Evolutionary conservation across 352 stramenopile genomes (phyloP), one percentile per base, ranked within the genome.

Genomic region (Phytophthora constricta): DNA sequence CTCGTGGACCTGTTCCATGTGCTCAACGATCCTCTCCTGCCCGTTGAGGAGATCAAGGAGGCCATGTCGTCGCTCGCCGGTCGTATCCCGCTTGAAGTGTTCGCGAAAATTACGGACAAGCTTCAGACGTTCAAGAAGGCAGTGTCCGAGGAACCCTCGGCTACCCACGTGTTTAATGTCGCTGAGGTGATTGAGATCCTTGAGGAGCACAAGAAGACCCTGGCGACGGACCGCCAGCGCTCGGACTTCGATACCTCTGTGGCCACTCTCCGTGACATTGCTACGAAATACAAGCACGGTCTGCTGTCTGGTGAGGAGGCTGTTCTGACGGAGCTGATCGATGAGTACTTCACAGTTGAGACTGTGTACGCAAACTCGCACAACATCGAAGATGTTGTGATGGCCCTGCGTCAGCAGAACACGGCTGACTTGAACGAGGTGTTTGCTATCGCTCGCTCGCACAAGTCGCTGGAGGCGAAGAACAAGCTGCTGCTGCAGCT

Each of bases 11-110:
- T 97, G 47, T 96, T 96, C 42, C 59, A 81, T 26, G 75, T 82
- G 28, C 75, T 95, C 5, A 76, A 71, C 16, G 78, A 91, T 62
- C 82, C 82, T 7, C 68, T 96, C n/a, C 67, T 98, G 23, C 90
- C 91, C 8, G 79, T 96, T 11, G 87, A 97, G 37, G 97, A 99
- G 87, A 93, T 99, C 58, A 97, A 99, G 72, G 97, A 99, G 69
- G 91, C 96, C 25, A 87, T 99, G 62, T 99, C 97, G 28, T 93
- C 98, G 8, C 86, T 99, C 7, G 97, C 93, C 41, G 96, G 97
- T n/a, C 89, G 97, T 59, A 98, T 99, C 61, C 95, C 98, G 39
- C 85, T 90, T 1, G 71, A 90, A 17, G 83, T 99, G 41, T 98
- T 97, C 62, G 84, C 91, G 22, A 79, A 91, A 51, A 94, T 99